These are phyloP conservation scores for Komagataella mondaviorum DNA, from an alignment of 805 yeast genomes.

Conservation along the genomic window DNA sequence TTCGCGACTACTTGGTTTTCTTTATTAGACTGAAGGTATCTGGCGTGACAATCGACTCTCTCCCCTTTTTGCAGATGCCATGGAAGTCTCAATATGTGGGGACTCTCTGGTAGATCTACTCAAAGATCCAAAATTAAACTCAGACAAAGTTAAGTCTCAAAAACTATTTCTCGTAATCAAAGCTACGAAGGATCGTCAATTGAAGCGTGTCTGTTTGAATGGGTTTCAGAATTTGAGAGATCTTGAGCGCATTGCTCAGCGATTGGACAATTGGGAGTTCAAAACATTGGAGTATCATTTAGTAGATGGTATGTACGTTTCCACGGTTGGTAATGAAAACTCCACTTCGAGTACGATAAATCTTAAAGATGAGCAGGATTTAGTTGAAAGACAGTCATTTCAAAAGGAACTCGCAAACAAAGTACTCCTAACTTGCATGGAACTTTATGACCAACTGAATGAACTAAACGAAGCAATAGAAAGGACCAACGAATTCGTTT, in stretches of 20 bases:
- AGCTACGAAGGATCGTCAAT: conserved; percentile 25
- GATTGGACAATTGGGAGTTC: conserved; percentile 41
- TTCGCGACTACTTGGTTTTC: not conserved
- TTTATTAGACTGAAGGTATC: not conserved
- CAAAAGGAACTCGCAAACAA: conserved; percentile 40
- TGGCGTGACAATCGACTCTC: not conserved
- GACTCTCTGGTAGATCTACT: conserved; percentile 35
- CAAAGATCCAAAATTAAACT: conserved; percentile 33
- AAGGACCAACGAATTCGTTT: conserved; percentile 28
- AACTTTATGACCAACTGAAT: conserved; percentile 26
- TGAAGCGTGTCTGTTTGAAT: conserved; percentile 33
- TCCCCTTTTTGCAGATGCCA: not conserved
- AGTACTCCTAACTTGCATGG: conserved; percentile 36
- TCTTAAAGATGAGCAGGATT: conserved; percentile 9
- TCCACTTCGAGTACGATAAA: conserved; percentile 8
- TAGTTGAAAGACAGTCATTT: conserved; percentile 24
- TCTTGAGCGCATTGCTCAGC: conserved; percentile 32
- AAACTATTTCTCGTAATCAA: conserved; percentile 27
- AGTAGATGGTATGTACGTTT: conserved; percentile 3
- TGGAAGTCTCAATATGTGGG: conserved; percentile 13
- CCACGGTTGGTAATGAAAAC: not conserved
- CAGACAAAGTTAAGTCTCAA: conserved; percentile 24
- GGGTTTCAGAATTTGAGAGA: conserved; percentile 33
- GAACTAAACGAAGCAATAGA: conserved; percentile 32
- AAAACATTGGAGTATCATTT: conserved; percentile 35